Evolutionary conservation across 139 green algal species (phyloP), one percentile per base, ranked within the genome.

Genomic region (Chlamydomonas sp.): DNA sequence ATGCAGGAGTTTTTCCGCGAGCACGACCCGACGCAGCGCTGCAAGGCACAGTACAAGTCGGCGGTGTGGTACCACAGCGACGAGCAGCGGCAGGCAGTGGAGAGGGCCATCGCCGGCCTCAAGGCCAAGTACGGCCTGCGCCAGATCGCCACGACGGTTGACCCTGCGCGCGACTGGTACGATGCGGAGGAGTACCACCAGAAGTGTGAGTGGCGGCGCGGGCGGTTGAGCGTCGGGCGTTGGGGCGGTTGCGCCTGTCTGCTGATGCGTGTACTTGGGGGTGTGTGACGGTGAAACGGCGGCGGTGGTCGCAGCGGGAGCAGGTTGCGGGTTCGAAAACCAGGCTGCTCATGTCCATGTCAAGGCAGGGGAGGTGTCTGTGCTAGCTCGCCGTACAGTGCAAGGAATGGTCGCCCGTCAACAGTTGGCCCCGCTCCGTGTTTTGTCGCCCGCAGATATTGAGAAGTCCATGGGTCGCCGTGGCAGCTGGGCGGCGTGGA

Each of bases 131-230:
- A 79, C 20, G 9, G 66, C 15, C 20, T 85, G 66, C 15, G 66
- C 79, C 63, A 75, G 66, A 31, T 89, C n/a, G 88, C 88, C 15
- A 91, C 88, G 63, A 88, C 68, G 6, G 63, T 91, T 67, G 81
- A 85, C n/a, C 88, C 88, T 1, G 88, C 61, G 2, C 60, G 68
- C 17, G 61, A 69, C 31, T 91, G 88, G 88, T 85, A 84, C 8
- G 88, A 91, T 71, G 88, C 88, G 5, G 88, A 91, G 78, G 88
- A 91, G 62, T 91, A 91, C 82, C 88, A 91, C 83, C 88, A 91
- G 82, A 86, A 85, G 63, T 85, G 77, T 86, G 81, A 86, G 81
- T 86, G 57, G 14, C 1, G 31, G 31, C 31, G 31, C 31, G 1
- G 6, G 79, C n/a, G n/a, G 78, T 4, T 20, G 12, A 69, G 10